Percentiles rank a stretch among this genome's conserved stretches.
These are phyloP conservation scores for Solanum ossicruentum DNA, from an alignment of 257 asterid species.

Conservation along the genomic window DNA sequence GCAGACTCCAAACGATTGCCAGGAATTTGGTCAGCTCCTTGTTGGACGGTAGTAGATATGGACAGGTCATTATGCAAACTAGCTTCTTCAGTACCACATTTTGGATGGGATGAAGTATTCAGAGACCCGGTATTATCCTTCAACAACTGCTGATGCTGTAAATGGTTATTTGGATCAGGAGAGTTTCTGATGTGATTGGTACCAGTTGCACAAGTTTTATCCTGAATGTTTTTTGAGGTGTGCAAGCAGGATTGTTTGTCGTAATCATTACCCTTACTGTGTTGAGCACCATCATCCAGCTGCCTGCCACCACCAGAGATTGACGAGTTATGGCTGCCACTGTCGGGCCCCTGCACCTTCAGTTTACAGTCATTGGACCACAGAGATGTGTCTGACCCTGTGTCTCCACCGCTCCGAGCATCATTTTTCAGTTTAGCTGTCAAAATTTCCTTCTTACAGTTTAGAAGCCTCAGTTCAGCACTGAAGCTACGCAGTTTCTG, in stretches of 20 bases:
- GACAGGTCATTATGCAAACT: slow-evolving; percentile 14
- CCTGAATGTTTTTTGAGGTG: slow-evolving; percentile 13
- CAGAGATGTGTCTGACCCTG: slow-evolving; percentile 36
- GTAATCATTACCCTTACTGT: slow-evolving; percentile 12
- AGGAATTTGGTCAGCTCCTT: slow-evolving; percentile 16
- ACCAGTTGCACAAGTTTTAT: not conserved
- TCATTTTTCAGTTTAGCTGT: slow-evolving; percentile 38
- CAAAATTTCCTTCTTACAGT: slow-evolving; percentile 48
- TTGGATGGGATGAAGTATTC: slow-evolving; percentile 12
- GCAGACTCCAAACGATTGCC: slow-evolving; percentile 3
- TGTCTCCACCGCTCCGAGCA: slow-evolving; percentile 30
- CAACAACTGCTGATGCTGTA: slow-evolving; percentile 14
- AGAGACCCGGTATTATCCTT: slow-evolving; percentile 17
- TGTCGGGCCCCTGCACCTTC: slow-evolving; percentile 26
- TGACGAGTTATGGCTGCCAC: slow-evolving; percentile 16
- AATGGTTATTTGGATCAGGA: slow-evolving; percentile 8
- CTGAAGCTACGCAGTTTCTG: slow-evolving; percentile 56
- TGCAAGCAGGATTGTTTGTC: slow-evolving; percentile 11
- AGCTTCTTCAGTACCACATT: slow-evolving; percentile 12
- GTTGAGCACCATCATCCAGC: slow-evolving; percentile 12
- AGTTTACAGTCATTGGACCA: slow-evolving; percentile 21
- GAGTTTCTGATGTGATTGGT: slow-evolving; percentile 1
- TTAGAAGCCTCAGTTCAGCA: slow-evolving; percentile 48
- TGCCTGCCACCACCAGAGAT: slow-evolving; percentile 10
- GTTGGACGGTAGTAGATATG: slow-evolving; percentile 5